Conservation (phyloP, 495 filamentous ascomycete species). For the Collariella sp. region DNA sequence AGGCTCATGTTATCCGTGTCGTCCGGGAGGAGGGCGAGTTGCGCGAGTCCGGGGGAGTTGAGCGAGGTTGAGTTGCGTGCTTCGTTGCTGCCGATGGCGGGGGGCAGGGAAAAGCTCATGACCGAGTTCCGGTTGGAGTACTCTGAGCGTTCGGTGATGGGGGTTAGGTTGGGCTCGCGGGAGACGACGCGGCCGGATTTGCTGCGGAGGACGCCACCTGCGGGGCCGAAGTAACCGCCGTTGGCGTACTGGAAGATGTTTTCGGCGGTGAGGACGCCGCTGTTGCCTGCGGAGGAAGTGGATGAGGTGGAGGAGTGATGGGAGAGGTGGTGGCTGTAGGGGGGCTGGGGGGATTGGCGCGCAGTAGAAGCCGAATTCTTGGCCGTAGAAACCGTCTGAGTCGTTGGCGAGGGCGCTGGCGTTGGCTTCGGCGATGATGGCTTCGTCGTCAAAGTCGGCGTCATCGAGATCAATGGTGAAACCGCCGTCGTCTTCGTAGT, state of each 20-base stretch:
- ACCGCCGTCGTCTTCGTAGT: too few species aligned
- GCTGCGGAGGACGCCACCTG: slow-evolving; percentile 52
- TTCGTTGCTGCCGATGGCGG: slow-evolving; percentile 30
- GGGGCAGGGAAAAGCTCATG: slow-evolving; percentile 59
- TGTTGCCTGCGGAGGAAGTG: too few species aligned
- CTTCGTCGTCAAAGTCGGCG: slow-evolving; percentile 65
- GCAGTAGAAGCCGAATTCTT: slow-evolving; percentile 97
- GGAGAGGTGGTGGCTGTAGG: slow-evolving; percentile 22
- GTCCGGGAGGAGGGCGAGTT: slow-evolving; percentile 29
- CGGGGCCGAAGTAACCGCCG: slow-evolving; percentile 86
- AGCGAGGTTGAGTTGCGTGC: too few species aligned
- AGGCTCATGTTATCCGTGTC: slow-evolving; percentile 54
- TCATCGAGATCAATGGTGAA: too few species aligned
- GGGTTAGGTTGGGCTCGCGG: slow-evolving; percentile 83
- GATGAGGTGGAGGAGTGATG: slow-evolving; percentile 5
- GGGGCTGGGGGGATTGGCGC: slow-evolving; percentile 38
- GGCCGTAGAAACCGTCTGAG: slow-evolving; percentile 85
- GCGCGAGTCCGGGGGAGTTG: slow-evolving; percentile 20
- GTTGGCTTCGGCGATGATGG: slow-evolving; percentile 90
- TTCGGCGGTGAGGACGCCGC: slow-evolving; percentile 30
- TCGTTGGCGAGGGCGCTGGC: slow-evolving; percentile 89
- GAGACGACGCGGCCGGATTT: slow-evolving; percentile 53
- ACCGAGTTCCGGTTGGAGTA: slow-evolving; percentile 90
- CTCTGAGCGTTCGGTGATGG: slow-evolving; percentile 93
- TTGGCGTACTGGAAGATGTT: slow-evolving; percentile 52